A percentile compares a stretch with the other conserved stretches of the same genome.
phyloP scores from a whole-genome alignment of 1,284 basidiomycete genomes.

The Boletellus deceptivus region DNA sequence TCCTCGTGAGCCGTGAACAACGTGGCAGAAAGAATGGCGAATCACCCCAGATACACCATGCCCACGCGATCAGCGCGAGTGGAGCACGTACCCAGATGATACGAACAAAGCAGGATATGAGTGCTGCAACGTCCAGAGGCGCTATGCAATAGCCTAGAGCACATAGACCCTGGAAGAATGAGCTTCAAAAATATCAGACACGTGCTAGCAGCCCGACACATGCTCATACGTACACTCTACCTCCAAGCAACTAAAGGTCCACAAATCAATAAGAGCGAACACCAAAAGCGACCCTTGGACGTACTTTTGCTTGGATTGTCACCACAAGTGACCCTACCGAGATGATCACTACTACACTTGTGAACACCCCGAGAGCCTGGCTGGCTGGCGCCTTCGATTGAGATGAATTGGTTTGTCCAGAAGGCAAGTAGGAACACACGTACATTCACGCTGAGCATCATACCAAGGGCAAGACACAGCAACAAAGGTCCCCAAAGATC shows the following conservation, averaged over 20 bases:
- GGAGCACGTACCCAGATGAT: constrained; percentile 85
- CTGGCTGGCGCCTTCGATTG: constrained; percentile 68
- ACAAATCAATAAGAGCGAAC: constrained; percentile 6
- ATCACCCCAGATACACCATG: constrained; percentile 94
- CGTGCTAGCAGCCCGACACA: background rate
- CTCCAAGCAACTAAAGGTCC: constrained; percentile 74
- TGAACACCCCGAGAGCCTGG: constrained; percentile 88
- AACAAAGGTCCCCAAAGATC: constrained; percentile 94
- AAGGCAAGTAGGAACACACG: constrained; percentile 25
- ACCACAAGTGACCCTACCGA: constrained; percentile 87
- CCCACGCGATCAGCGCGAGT: constrained; percentile 81
- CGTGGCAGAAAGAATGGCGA: constrained; percentile 7
- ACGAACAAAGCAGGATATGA: constrained; percentile 83
- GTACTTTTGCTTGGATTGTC: constrained; percentile 87
- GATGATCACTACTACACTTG: constrained; percentile 87
- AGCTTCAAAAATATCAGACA: constrained; percentile 46
- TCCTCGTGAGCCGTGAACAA: constrained; percentile 3
- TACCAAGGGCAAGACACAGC: constrained; percentile 80
- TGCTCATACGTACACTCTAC: constrained; percentile 71
- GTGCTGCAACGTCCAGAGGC: constrained; percentile 84
- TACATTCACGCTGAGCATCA: constrained; percentile 88
- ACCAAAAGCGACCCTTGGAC: constrained; percentile 3
- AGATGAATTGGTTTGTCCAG: background rate
- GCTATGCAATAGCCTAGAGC: constrained; percentile 91
- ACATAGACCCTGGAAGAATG: constrained; percentile 94